Evolutionary conservation across 805 yeast species (phyloP).

Genomic region (Yarrowia divulgata): DNA sequence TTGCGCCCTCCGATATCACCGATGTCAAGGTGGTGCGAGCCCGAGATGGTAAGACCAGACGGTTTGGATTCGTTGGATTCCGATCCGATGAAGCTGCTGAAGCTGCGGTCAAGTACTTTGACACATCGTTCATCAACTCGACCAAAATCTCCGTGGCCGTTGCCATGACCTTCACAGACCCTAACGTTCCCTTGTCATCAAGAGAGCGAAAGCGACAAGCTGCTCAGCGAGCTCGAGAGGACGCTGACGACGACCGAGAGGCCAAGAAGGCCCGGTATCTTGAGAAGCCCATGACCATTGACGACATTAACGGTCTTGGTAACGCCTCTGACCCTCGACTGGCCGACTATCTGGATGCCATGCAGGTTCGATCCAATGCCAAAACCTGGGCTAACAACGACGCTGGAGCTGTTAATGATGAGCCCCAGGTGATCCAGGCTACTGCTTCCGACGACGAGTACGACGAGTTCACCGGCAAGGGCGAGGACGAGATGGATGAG

Average conservation of each 20-base stretch:
- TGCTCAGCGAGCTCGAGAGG: slow-evolving; percentile 50
- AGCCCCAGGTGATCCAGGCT: slow-evolving; percentile 43
- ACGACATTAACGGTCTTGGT: slow-evolving; percentile 39
- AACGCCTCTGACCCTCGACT: slow-evolving; percentile 55
- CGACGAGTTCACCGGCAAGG: slow-evolving; percentile 46
- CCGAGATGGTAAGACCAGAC: slow-evolving; percentile 83
- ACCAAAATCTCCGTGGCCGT: slow-evolving; percentile 76
- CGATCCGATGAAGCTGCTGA: slow-evolving; percentile 76
- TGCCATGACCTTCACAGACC: slow-evolving; percentile 88
- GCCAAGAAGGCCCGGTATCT: slow-evolving; percentile 16
- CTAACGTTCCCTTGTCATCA: slow-evolving; percentile 57
- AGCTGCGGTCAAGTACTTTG: slow-evolving; percentile 75
- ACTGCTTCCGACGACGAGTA: slow-evolving; percentile 57
- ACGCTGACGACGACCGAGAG: slow-evolving; percentile 44
- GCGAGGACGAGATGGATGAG: slow-evolving; percentile 44
- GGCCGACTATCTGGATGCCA: slow-evolving; percentile 80
- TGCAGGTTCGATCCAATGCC: slow-evolving; percentile 75
- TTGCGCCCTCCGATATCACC: slow-evolving; percentile 67
- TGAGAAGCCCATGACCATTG: slow-evolving; percentile 53
- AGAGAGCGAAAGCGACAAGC: slow-evolving; percentile 42
- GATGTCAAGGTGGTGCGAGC: slow-evolving; percentile 87
- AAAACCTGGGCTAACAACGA: slow-evolving; percentile 75
- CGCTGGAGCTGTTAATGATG: slow-evolving; percentile 37
- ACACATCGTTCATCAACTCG: slow-evolving; percentile 83
- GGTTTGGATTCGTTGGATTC: slow-evolving; percentile 93